A percentile compares a stretch with the other conserved stretches of the same genome.
phyloP scores from a whole-genome alignment of 306 rosid genomes.

The Quercus berberidifolia region DNA sequence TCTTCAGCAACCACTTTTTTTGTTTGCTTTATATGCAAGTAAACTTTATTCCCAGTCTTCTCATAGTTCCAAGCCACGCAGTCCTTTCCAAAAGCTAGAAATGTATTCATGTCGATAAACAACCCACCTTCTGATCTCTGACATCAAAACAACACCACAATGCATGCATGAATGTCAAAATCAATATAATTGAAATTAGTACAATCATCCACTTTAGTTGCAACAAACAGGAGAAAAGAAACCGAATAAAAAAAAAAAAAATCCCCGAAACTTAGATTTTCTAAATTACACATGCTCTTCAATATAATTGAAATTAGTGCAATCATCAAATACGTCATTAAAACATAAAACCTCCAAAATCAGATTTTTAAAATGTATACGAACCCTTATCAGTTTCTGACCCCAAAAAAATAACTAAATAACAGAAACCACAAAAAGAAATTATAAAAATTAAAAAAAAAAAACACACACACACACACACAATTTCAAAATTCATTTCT shows the following conservation, averaged over 20 bases:
- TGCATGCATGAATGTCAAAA: not conserved
- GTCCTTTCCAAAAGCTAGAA: conserved; percentile 88
- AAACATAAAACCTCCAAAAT: not conserved
- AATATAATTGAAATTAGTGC: no score
- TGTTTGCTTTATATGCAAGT: conserved; percentile 72
- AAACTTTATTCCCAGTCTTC: conserved; percentile 86
- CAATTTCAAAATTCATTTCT: not conserved
- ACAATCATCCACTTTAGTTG: not conserved
- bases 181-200: no score
- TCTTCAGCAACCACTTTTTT: conserved; percentile 74
- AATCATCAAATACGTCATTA: no score
- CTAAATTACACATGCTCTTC: no score
- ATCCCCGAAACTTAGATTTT: no score
- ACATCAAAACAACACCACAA: conserved; percentile 12
- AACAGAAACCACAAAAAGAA: not conserved
- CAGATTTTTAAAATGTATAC: not conserved
- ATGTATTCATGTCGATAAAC: conserved; percentile 71
- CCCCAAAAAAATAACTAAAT: not conserved
- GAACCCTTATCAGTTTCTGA: not conserved
- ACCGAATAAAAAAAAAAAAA: not conserved
- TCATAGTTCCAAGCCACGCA: conserved; percentile 77
- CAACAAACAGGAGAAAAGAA: not conserved
- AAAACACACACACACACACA: no score
- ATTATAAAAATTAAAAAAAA: no score
- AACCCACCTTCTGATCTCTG: conserved; percentile 93